Evolutionary conservation across 495 filamentous ascomycete species (phyloP).

Genomic region (Penicillium verhagenii): DNA sequence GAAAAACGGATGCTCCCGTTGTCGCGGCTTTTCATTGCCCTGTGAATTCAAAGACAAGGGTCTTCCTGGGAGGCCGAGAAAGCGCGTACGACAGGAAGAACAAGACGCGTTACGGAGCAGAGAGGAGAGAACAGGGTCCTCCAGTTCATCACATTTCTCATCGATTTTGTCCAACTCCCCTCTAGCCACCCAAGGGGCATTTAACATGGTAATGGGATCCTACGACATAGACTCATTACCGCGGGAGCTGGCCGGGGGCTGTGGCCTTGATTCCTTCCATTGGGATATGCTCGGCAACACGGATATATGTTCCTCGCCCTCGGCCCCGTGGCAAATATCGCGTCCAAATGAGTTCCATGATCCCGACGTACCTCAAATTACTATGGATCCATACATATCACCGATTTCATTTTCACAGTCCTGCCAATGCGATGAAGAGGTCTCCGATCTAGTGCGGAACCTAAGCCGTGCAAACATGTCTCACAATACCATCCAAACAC

Average conservation of each 20-base stretch:
- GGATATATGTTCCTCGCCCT: conserved; percentile 14
- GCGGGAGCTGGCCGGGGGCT: conserved; percentile 12
- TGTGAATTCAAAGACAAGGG: conserved; percentile 31
- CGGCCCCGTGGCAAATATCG: conserved; percentile 12
- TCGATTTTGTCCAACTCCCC: background rate
- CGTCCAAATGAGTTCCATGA: background rate
- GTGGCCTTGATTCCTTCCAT: conserved; percentile 16
- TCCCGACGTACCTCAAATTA: background rate
- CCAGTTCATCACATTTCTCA: conserved; percentile 12
- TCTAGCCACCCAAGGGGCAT: background rate
- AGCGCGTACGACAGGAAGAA: conserved; percentile 15
- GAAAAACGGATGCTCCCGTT: conserved; percentile 26
- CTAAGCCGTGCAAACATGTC: conserved; percentile 20
- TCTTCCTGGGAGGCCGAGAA: conserved; percentile 25
- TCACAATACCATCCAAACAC: conserved; percentile 15
- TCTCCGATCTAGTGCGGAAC: conserved; percentile 19
- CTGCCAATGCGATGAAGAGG: conserved; percentile 29
- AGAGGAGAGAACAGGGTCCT: conserved; percentile 5
- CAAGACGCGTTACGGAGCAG: background rate
- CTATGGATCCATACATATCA: conserved; percentile 10
- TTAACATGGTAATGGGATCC: conserved; percentile 4
- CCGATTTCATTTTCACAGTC: conserved; percentile 17
- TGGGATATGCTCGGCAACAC: conserved; percentile 19
- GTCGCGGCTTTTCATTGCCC: conserved; percentile 12
- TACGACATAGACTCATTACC: conserved; percentile 12